phyloP scores from a whole-genome alignment of 2,329 filamentous ascomycete species.

The Alternaria panax region DNA sequence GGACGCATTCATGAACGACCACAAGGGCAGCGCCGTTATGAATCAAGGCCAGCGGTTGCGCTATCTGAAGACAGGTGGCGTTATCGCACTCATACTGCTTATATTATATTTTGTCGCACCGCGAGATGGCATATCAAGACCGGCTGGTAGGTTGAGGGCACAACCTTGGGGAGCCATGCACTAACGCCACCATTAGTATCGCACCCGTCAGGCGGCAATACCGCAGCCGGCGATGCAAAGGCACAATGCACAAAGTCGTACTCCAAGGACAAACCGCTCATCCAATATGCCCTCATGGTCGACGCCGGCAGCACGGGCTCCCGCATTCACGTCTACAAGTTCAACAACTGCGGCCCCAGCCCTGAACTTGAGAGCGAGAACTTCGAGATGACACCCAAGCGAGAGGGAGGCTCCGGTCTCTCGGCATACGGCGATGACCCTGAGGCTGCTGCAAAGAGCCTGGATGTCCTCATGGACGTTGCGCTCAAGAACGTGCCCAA shows the following conservation, averaged over 20 bases:
- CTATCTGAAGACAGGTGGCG: constrained; percentile 68
- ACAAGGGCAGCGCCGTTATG: constrained; percentile 61
- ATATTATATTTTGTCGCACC: constrained; percentile 65
- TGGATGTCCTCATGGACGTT: constrained; percentile 86
- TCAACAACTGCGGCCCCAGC: constrained; percentile 97
- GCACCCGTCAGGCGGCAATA: constrained; percentile 49
- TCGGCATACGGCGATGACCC: constrained; percentile 89
- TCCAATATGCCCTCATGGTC: constrained; percentile 98
- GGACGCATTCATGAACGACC: constrained; percentile 53
- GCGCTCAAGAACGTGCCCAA: constrained; percentile 86
- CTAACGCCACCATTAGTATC: constrained; percentile 20
- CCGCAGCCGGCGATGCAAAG: constrained; percentile 65
- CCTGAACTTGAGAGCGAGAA: constrained; percentile 92
- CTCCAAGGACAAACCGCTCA: constrained; percentile 87
- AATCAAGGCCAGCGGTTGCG: constrained; percentile 68
- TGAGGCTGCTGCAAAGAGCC: constrained; percentile 84
- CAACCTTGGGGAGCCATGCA: no score
- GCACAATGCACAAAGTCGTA: constrained; percentile 81
- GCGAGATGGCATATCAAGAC: constrained; percentile 37
- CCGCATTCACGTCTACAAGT: constrained; percentile 97
- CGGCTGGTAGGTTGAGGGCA: constrained; percentile 28
- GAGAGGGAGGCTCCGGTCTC: constrained; percentile 77
- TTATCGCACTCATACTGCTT: constrained; percentile 65
- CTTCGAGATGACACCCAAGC: constrained; percentile 93
- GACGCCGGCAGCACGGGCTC: constrained; percentile 98